These are phyloP conservation scores for Parastagonospora nodorum DNA, from an alignment of 2,329 filamentous ascomycete species.

Conservation along the genomic window DNA sequence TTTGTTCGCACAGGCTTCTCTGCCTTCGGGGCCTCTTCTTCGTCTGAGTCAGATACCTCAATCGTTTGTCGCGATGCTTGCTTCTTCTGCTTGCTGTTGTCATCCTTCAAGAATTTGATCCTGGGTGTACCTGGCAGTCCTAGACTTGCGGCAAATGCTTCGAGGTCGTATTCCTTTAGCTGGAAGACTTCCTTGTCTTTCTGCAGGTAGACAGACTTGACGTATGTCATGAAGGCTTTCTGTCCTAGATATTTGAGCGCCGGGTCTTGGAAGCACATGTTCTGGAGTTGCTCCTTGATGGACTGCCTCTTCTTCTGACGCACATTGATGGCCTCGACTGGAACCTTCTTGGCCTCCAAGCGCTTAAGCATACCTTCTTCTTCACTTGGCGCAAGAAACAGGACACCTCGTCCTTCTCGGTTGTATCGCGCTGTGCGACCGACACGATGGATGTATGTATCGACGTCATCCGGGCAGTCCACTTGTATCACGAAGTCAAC, in stretches of 20 bases:
- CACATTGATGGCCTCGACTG: slow-evolving; percentile 83
- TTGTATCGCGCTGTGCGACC: slow-evolving; percentile 94
- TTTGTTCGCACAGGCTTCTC: slow-evolving; percentile 82
- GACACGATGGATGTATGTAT: slow-evolving; percentile 97
- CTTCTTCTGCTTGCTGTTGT: slow-evolving; percentile 84
- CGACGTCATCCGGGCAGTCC: slow-evolving; percentile 95
- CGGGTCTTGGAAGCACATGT: slow-evolving; percentile 93
- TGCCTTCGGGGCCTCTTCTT: slow-evolving; percentile 58
- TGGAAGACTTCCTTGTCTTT: slow-evolving; percentile 92
- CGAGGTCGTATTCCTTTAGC: slow-evolving; percentile 79
- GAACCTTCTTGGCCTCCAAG: slow-evolving; percentile 86
- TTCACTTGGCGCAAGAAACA: slow-evolving; percentile 92
- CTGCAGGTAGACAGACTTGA: slow-evolving; percentile 82
- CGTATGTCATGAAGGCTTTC: slow-evolving; percentile 93
- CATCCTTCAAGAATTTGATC: slow-evolving; percentile 91
- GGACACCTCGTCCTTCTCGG: slow-evolving; percentile 80
- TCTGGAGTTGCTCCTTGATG: slow-evolving; percentile 84
- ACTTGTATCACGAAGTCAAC: slow-evolving; percentile 99
- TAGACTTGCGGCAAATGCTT: slow-evolving; percentile 82
- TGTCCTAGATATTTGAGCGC: slow-evolving; percentile 94
- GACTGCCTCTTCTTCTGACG: slow-evolving; percentile 86
- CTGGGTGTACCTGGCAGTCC: slow-evolving; percentile 89
- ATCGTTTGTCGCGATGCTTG: slow-evolving; percentile 76
- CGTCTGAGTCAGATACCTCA: slow-evolving; percentile 63
- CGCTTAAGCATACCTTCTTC: slow-evolving; percentile 88